Base-by-base conservation (phyloP, 2,329 filamentous ascomycete genomes). In the Colletotrichum noveboracense region DNA sequence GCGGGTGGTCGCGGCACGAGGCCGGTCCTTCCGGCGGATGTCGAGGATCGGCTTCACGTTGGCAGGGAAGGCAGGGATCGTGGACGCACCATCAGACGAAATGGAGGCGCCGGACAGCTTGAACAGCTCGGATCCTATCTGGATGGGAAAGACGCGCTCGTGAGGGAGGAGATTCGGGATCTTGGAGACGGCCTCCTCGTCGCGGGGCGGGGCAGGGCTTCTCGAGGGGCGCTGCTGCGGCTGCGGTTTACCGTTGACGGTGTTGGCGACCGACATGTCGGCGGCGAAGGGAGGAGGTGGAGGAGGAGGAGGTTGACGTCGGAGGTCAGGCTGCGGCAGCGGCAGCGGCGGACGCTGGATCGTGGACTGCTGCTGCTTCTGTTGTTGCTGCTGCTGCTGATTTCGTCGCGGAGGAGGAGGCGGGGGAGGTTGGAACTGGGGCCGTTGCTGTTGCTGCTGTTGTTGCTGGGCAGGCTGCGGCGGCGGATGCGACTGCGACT, bases 111-210 rank as follows among this genome's bases (percentile, higher is more conserved):
- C 93, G 3, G 93, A 95, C 67, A 95, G 88, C 82, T 94, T 92
- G 80, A 95, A 95, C 67, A 95, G 85, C 84, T 94, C 91, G 18
- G 91, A 91, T 21, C 93, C 93, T 79, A 95, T 94, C 84, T 95
- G 93, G 76, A 95, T 93, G 3, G 93, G 93, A 77, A 95, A 95
- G 21, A 95, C 93, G 79, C 93, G 92, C 81, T 94, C 92, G 78
- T 93, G 92, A 5, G 93, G 93, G 21, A 95, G 87, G 68, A 92
- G 88, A 61, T 85, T 86, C 30, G 90, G 90, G 64, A 92, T 92
- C 78, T 86, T 86, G 77, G 83, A 82, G 70, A 89, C 82, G 74
- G 76, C 81, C n/a, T 78, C 77, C 66, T 85, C 84, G 36, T 80
- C 70, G 61, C 56, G 78, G 65, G 78, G 77, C 79, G 67, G 76